Evolutionary conservation across 768 basidiomycete species (phyloP), one percentile per base, ranked within the genome.

Genomic region (Lyophyllum shimeji): DNA sequence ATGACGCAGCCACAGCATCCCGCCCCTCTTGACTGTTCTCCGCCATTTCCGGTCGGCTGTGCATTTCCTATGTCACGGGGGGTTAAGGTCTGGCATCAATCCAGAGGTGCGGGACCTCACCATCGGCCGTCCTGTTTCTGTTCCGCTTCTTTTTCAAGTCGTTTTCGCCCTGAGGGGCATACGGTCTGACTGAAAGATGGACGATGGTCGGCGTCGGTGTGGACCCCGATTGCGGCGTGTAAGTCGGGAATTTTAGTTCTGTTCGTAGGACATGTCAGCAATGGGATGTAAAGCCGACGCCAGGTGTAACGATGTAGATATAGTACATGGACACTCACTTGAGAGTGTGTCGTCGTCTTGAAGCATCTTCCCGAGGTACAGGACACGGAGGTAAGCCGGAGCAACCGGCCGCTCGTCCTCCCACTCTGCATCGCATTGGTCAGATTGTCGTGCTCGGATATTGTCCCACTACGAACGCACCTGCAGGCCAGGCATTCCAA

Each of bases 401-500:
- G 86, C 85, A 2, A 88, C 87, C 2, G 90, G 89, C 11, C 85
- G 82, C 55, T 89, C 88, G 61, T 86, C 86, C 68, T 86, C 84
- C 89, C 89, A 91, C 53, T 90, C 90, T 85, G 37, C 50, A 61
- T 51, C 34, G 12, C 44, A 56, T n/a, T 31, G 34, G 58, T 50
- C 21, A 47, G 44, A 33, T 27, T 55, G 1, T 18, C 27, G 9
- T 21, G 8, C 25, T 31, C 15, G 18, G 13, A 21, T 27, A 21
- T 34, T 8, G 13, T 20, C 18, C n/a, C 23, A 20, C 18, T 20
- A n/a, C 13, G 34, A 52, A 72, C 81, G 64, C 59, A 86, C 89
- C 89, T 63, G 75, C 72, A 25, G 88, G 88, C 90, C 90, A 93
- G 31, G 83, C 80, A 71, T 86, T 89, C 90, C 90, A 92, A 34